A percentile compares a stretch with the other conserved stretches of the same genome.
These are phyloP conservation scores for Colletotrichum magnum DNA, from an alignment of 2,329 filamentous ascomycete genomes.

Conservation along the genomic window DNA sequence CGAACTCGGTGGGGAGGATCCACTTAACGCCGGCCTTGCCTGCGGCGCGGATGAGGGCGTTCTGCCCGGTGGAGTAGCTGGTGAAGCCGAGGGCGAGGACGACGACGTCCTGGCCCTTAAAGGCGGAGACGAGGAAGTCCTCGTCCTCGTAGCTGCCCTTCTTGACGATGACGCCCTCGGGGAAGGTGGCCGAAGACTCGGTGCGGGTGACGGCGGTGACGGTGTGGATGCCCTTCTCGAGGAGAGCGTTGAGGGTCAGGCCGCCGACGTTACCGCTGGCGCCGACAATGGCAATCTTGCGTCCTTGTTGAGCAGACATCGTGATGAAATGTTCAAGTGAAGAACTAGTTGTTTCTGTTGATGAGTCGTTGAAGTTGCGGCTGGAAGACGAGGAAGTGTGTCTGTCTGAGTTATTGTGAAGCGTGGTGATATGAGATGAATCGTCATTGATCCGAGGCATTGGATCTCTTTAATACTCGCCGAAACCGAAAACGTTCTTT, in stretches of 20 bases:
- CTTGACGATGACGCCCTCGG: conserved; percentile 54
- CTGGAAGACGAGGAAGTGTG: background rate
- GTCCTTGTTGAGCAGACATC: conserved; percentile 37
- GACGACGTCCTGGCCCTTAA: conserved; percentile 52
- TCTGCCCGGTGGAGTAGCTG: conserved; percentile 55
- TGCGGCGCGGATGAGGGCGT: conserved; percentile 66
- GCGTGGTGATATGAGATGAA: background rate
- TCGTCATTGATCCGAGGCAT: background rate
- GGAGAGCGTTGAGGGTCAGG: conserved; percentile 53
- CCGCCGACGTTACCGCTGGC: conserved; percentile 56
- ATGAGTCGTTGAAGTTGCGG: background rate
- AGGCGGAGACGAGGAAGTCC: conserved; percentile 45
- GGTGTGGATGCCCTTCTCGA: conserved; percentile 60
- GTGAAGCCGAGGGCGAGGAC: conserved; percentile 43
- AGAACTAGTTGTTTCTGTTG: background rate
- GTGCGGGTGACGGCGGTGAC: conserved; percentile 65
- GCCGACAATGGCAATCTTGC: conserved; percentile 48
- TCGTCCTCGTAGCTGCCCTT: conserved; percentile 63
- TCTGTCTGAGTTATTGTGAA: background rate
- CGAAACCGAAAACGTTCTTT: background rate
- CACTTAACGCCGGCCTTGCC: conserved; percentile 68
- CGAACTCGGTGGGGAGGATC: conserved; percentile 67
- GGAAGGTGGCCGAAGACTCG: conserved; percentile 57
- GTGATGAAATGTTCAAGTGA: background rate
- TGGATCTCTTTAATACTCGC: background rate